Conservation (phyloP, 768 basidiomycete species). For the Amanita thiersii region DNA sequence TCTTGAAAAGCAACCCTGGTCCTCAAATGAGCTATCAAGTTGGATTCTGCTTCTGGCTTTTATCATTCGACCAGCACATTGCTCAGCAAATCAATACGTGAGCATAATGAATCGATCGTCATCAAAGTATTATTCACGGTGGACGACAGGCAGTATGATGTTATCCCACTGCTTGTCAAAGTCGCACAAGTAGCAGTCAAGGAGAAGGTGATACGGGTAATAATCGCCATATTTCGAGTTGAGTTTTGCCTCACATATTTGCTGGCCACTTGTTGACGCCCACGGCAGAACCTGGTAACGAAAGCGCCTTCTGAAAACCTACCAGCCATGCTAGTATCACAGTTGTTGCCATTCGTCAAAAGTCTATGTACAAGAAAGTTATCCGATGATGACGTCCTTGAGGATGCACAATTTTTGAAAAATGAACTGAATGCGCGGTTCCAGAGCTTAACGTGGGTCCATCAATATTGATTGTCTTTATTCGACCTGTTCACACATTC, state of each 20-base stretch:
- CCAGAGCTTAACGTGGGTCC: slow-evolving; percentile 79
- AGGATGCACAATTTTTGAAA: slow-evolving; percentile 82
- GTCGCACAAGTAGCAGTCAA: slow-evolving; percentile 88
- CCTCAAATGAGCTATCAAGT: slow-evolving; percentile 97
- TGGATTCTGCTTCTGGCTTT: slow-evolving; percentile 86
- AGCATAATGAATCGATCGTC: slow-evolving; percentile 14
- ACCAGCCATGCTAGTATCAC: slow-evolving; percentile 85
- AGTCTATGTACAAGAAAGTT: slow-evolving; percentile 81
- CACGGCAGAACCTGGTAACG: slow-evolving; percentile 71
- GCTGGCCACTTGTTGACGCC: neutral
- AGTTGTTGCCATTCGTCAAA: slow-evolving; percentile 80
- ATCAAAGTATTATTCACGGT: neutral
- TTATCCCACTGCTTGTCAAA: slow-evolving; percentile 77
- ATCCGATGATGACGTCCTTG: slow-evolving; percentile 91
- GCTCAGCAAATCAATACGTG: slow-evolving; percentile 86
- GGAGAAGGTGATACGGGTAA: slow-evolving; percentile 93
- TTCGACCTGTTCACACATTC: slow-evolving; percentile 1
- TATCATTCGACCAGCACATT: slow-evolving; percentile 84
- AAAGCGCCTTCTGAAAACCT: slow-evolving; percentile 86
- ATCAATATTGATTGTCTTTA: no score
- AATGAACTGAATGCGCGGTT: slow-evolving; percentile 83
- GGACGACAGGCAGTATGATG: slow-evolving; percentile 67
- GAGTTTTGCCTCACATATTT: slow-evolving; percentile 7
- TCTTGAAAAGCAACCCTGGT: slow-evolving; percentile 69
- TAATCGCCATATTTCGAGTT: slow-evolving; percentile 87